These are phyloP conservation scores for Tulasnella sp. DNA, from an alignment of 768 basidiomycete genomes.

Conservation along the genomic window DNA sequence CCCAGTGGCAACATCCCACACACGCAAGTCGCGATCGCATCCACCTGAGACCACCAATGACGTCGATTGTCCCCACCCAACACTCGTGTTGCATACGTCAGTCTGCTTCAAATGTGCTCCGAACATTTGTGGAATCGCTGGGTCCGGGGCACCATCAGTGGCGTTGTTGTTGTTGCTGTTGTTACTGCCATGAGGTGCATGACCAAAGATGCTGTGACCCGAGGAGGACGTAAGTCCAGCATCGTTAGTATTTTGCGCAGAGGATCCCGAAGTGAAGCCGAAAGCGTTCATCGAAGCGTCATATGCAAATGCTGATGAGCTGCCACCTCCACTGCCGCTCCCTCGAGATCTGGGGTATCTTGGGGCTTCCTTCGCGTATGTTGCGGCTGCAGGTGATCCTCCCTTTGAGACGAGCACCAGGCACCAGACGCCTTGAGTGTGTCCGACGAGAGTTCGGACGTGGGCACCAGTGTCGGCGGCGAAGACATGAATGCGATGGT, in stretches of 20 bases:
- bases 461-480: slow-evolving; percentile 72
- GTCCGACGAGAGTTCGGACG: slow-evolving; percentile 72
- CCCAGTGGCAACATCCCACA: slow-evolving; percentile 90
- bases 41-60: slow-evolving; percentile 86
- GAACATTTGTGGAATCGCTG: slow-evolving; percentile 27
- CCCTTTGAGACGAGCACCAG: slow-evolving; percentile 71
- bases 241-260: slow-evolving; percentile 17
- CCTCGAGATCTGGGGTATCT: slow-evolving; percentile 9
- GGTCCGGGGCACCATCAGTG: not conserved
- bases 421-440: slow-evolving; percentile 90
- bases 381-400: slow-evolving; percentile 37
- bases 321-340: not conserved
- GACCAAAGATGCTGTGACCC: not conserved
- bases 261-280: slow-evolving; percentile 10
- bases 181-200: not conserved
- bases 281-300: slow-evolving; percentile 1
- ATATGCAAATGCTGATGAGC: slow-evolving; percentile 2
- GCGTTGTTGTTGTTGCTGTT: not conserved
- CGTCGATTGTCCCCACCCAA: slow-evolving; percentile 86
- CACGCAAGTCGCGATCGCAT: slow-evolving; percentile 84
- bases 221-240: slow-evolving; percentile 20
- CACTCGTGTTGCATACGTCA: slow-evolving; percentile 59
- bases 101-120: slow-evolving; percentile 35
- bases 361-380: slow-evolving; percentile 9
- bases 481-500: slow-evolving; percentile 79